Evolutionary conservation across 1,284 basidiomycete genomes (phyloP), one percentile per base, ranked within the genome.

Genomic region (Somion occarium): DNA sequence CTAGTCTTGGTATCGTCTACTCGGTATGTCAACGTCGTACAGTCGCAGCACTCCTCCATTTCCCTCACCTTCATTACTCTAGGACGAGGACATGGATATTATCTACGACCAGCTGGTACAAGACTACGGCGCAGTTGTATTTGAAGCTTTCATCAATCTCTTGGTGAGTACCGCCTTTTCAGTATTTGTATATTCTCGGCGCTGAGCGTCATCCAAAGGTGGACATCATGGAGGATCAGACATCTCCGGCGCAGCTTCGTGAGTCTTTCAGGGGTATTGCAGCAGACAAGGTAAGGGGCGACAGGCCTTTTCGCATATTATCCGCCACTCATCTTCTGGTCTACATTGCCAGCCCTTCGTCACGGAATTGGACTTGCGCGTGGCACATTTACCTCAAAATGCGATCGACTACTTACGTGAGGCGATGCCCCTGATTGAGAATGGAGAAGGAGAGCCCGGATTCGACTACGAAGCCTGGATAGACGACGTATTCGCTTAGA

Each of bases 211-310:
- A 55, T 41, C 38, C 38, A 19, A 42, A 94, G 92, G 89, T 95
- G 44, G 92, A 95, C 45, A 96, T 98, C 58, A 96, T 86, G 25
- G 93, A 98, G 72, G 97, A 98, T 65, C 93, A 96, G 50, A 95
- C 92, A 1, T 91, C 93, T 1, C 82, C 89, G 0, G 93, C 95
- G 50, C 96, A 98, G 64, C 78, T 99, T 54, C 83, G 91, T 19
- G 93, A 95, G 58, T 86, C 95, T 1, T 99, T 99, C 83, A 84
- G 91, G 44, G 92, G 91, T 5, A 86, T 98, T 42, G 93, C 94
- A 1, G 82, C 78, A 12, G 89, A 95, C 64, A 98, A 98, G 79
- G 93, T 90, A 56, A 41, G 78, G 53, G n/a, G n/a, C n/a, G n/a
- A 19, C 13, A 30, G 30, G 7, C 30, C 30, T 7, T 45, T 22